Conservation (phyloP, 768 basidiomycete genomes). For the Scleroderma bovista region DNA sequence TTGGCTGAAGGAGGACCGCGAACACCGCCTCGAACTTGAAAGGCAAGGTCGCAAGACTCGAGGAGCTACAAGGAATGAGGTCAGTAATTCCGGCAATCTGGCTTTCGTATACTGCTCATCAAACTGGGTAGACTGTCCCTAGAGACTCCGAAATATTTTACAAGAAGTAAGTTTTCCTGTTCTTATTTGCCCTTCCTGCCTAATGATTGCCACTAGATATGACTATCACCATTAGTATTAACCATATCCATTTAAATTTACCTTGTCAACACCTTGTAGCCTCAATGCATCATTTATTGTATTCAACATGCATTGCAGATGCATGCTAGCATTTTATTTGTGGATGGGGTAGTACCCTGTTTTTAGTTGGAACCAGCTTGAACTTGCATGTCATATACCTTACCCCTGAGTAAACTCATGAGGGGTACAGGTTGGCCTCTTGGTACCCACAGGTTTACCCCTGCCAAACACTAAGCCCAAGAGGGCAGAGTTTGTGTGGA, state of each 20-base stretch:
- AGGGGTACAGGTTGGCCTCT: too few relatives aligned
- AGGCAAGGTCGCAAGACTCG: constrained; percentile 49
- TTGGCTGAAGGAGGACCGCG: constrained; percentile 86
- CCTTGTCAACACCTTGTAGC: constrained; percentile 15
- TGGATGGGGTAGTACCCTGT: too few relatives aligned
- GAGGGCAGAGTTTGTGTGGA: too few relatives aligned
- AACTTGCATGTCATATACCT: too few relatives aligned
- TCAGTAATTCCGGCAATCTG: constrained; percentile 21
- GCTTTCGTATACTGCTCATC: constrained; percentile 2
- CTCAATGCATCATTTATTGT: not conserved
- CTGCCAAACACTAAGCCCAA: too few relatives aligned
- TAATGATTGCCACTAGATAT: constrained; percentile 32
- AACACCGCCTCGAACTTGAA: constrained; percentile 55
- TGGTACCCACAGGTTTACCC: too few relatives aligned
- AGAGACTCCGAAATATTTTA: constrained; percentile 84
- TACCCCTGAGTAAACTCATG: too few relatives aligned
- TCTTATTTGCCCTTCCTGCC: not conserved
- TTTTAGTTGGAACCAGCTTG: too few relatives aligned
- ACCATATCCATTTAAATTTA: constrained; percentile 4
- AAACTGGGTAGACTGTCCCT: constrained; percentile 43
- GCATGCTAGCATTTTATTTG: too few relatives aligned
- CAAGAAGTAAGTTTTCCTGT: constrained; percentile 54
- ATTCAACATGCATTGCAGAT: not conserved
- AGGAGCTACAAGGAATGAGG: constrained; percentile 57
- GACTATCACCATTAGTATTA: constrained; percentile 37